Evolutionary conservation across 805 yeast species (phyloP).

Genomic region (Scheffersomyces ergatensis): DNA sequence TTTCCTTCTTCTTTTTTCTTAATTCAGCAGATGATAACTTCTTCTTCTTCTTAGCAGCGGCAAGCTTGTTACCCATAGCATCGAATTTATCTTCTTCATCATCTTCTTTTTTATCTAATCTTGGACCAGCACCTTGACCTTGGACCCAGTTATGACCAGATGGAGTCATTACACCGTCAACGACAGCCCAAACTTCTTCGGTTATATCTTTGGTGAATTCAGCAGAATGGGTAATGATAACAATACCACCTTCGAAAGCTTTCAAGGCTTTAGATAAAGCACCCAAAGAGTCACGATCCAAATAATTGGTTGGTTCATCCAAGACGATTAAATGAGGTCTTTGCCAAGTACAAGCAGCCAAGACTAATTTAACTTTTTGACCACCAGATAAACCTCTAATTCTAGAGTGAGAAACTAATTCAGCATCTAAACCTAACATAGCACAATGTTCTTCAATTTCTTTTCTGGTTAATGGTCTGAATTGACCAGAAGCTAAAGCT

Average conservation of each 20-base stretch:
- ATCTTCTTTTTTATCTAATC: constrained; percentile 94
- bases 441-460: constrained; percentile 99
- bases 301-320: constrained; percentile 99
- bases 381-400: constrained; percentile 99
- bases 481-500: constrained; percentile 99
- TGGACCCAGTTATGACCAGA: constrained; percentile 99
- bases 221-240: constrained; percentile 99
- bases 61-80: constrained; percentile 99
- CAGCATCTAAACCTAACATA: constrained; percentile 97
- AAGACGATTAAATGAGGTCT: constrained; percentile 99
- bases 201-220: constrained; percentile 99
- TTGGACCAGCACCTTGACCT: constrained; percentile 99
- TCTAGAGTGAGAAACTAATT: constrained; percentile 99
- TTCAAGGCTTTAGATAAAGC: constrained; percentile 99
- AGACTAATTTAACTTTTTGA: constrained; percentile 98
- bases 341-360: constrained; percentile 99
- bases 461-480: constrained; percentile 99
- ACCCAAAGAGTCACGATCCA: constrained; percentile 99
- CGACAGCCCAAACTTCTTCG: constrained; percentile 99
- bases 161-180: constrained; percentile 98
- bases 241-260: constrained; percentile 99
- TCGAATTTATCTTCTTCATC: constrained; percentile 99
- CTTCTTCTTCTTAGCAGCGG: constrained; percentile 91
- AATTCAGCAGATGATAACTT: constrained; percentile 98
- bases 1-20: constrained; percentile 99